Base-by-base conservation (phyloP, 2,329 filamentous ascomycete genomes). In the Grosmannia huntii region DNA sequence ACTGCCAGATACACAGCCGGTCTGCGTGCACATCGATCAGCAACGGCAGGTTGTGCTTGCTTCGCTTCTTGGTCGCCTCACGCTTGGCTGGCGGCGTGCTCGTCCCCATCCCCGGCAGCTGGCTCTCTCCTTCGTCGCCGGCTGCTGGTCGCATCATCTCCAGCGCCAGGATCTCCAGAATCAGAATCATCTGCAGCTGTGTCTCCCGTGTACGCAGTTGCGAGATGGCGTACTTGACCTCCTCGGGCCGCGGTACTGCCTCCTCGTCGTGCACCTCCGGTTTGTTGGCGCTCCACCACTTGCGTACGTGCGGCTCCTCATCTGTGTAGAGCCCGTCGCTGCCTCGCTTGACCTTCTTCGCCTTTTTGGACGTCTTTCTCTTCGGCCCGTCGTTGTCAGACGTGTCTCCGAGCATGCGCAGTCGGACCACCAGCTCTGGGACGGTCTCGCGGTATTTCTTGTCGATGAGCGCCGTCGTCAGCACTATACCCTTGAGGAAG, bases 1-100 rank as follows among this genome's bases (percentile, higher is more conserved):
- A 89, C 66, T 91, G 86, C 88, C 88, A 92, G 60, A 94, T 94
- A 65, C 86, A 89, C 27, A 94, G 73, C 53, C 86, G 83, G 68
- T 94, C 89, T 9, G 89, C 81, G 56, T 90, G 80, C 0, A 90
- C 75, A 66, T 92, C 88, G 5, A 90, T 74, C 23, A 89, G 75
- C 9, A 83, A 72, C 1, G 78, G 77, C 7, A 89, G 72, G 64
- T 90, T 83, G 62, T 86, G 80, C 58, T 81, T 81, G 68, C 72
- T 81, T 41, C 76, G 71, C 64, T 85, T 87, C 68, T 81, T 85
- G 23, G 68, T 25, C 41, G 68, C 33, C 41, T 72, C 69, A 48
- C 71, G 70, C 38, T 66, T 67, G 2, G 49, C 36, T 7, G 57
- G 21, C 11, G 65, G 61, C 44, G 71, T 69, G 27, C 67, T 65